A percentile compares a stretch with the other conserved stretches of the same genome.
Conservation (phyloP, 805 yeast species). For the Candida patagonica region DNA sequence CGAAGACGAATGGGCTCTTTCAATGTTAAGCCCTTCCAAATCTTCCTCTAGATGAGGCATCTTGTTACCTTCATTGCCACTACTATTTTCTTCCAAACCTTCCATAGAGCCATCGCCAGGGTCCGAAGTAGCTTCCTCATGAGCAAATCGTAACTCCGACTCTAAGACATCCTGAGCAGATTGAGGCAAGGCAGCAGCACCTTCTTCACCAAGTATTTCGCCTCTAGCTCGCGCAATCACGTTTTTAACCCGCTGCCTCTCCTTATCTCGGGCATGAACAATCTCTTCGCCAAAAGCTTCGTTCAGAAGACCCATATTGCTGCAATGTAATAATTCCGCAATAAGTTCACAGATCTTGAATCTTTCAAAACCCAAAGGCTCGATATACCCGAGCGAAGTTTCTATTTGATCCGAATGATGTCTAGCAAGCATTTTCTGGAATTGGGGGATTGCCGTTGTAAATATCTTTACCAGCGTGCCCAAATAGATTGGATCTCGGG, state of each 20-base stretch:
- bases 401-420: slow-evolving; percentile 30
- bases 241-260: slow-evolving; percentile 44
- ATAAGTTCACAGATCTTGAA: slow-evolving; percentile 85
- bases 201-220: slow-evolving; percentile 23
- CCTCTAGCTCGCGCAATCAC: slow-evolving; percentile 20
- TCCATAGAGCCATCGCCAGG: slow-evolving; percentile 1
- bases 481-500: slow-evolving; percentile 85
- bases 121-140: slow-evolving; percentile 10
- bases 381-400: slow-evolving; percentile 59
- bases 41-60: slow-evolving; percentile 14
- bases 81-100: neutral
- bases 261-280: slow-evolving; percentile 57
- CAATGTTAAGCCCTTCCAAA: slow-evolving; percentile 15
- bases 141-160: neutral
- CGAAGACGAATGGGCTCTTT: slow-evolving; percentile 14
- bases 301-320: slow-evolving; percentile 90
- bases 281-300: slow-evolving; percentile 63
- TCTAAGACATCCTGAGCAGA: slow-evolving; percentile 17
- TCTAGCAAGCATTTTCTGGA: slow-evolving; percentile 50
- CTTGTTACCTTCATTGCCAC: neutral
- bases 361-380: slow-evolving; percentile 82
- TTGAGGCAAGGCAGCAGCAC: slow-evolving; percentile 9
- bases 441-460: slow-evolving; percentile 61
- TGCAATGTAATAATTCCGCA: slow-evolving; percentile 92
- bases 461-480: slow-evolving; percentile 78